Evolutionary conservation across 176 grass and related monocot species (phyloP).

Genomic region (Puya raimondii): DNA sequence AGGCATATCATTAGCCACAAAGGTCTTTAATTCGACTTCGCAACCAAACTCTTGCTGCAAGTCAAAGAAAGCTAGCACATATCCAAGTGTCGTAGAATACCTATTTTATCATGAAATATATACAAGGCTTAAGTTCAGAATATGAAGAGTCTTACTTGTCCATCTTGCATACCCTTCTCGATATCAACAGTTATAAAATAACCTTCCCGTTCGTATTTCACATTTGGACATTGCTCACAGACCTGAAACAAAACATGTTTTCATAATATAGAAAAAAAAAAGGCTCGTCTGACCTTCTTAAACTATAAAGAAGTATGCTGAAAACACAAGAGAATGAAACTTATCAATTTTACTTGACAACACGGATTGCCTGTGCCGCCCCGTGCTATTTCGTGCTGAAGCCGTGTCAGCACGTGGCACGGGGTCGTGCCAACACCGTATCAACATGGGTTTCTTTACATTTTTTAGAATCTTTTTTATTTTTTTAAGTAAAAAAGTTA

Average conservation of each 20-base stretch:
- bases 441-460: background rate
- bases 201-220: conserved; percentile 91
- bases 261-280: conserved; percentile 1
- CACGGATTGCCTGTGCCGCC: background rate
- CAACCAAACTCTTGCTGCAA: no score
- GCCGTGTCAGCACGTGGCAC: background rate
- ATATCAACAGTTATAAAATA: conserved; percentile 94
- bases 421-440: background rate
- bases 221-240: conserved; percentile 94
- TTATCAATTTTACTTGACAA: background rate
- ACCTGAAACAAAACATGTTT: conserved; percentile 36
- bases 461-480: no score
- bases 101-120: no score
- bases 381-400: no score
- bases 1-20: no score
- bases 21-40: no score
- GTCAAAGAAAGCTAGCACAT: no score
- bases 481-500: no score
- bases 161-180: conserved; percentile 99
- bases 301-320: background rate
- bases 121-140: background rate
- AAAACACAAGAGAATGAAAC: background rate
- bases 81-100: no score
- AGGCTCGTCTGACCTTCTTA: background rate
- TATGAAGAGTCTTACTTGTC: conserved; percentile 51